Conservation (phyloP, 805 yeast genomes). For the Tetrapisispora taiwanensis region DNA sequence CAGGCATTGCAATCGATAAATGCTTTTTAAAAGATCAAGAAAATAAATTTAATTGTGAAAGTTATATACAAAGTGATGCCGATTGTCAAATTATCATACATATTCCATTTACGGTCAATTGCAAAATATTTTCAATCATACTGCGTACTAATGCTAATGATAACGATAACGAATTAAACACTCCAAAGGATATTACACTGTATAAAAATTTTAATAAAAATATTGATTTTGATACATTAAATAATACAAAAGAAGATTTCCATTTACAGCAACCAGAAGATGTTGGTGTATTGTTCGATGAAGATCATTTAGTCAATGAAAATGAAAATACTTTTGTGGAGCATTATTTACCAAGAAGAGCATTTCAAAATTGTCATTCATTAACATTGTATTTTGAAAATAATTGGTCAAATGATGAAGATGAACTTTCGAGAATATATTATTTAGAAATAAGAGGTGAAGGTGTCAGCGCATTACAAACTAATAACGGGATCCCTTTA, state of each 20-base stretch:
- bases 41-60: conserved; percentile 39
- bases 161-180: conserved; percentile 34
- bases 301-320: conserved; percentile 27
- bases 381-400: conserved; percentile 59
- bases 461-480: conserved; percentile 24
- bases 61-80: conserved; percentile 52
- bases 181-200: conserved; percentile 61
- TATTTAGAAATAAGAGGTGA: conserved; percentile 78
- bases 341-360: conserved; percentile 66
- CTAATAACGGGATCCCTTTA: conserved; percentile 38
- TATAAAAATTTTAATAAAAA: conserved; percentile 55
- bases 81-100: conserved; percentile 72
- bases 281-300: conserved; percentile 30
- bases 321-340: conserved; percentile 58
- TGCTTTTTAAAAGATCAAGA: conserved; percentile 44
- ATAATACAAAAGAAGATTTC: conserved; percentile 39
- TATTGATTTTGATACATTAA: conserved; percentile 64
- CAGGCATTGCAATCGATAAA: conserved; percentile 19
- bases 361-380: conserved; percentile 58
- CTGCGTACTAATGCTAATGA: conserved; percentile 48
- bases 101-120: conserved; percentile 71
- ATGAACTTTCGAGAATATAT: conserved; percentile 47
- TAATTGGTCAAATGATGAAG: conserved; percentile 54
- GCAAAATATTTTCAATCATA: conserved; percentile 63
- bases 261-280: conserved; percentile 53